These are phyloP conservation scores for Colletotrichum phormii DNA, from an alignment of 2,329 filamentous ascomycete species.

Conservation along the genomic window DNA sequence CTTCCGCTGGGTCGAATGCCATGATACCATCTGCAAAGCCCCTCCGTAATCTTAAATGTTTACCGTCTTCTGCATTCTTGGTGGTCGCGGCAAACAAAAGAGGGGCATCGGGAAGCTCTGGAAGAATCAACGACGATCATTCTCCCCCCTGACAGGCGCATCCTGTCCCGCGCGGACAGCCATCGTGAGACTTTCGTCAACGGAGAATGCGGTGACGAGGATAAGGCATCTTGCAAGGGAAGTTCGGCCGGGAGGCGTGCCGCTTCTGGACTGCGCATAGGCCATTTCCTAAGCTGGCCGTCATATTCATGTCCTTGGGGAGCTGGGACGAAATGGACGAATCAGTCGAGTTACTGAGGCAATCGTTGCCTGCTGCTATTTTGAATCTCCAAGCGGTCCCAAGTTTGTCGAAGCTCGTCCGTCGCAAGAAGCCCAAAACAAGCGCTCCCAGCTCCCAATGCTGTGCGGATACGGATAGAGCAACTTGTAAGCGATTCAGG, in stretches of 20 bases:
- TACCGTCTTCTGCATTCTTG: constrained; percentile 29
- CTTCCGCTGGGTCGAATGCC: constrained; percentile 14
- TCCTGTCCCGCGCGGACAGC: constrained; percentile 19
- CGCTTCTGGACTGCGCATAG: constrained; percentile 18
- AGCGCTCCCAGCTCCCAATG: background rate
- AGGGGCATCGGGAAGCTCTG: constrained; percentile 27
- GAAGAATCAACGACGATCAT: constrained; percentile 31
- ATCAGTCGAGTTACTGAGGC: constrained; percentile 10
- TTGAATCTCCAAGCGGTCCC: constrained; percentile 11
- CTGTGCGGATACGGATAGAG: background rate
- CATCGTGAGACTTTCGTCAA: constrained; percentile 33
- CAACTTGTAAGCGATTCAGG: constrained; percentile 4
- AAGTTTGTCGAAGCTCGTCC: constrained; percentile 7
- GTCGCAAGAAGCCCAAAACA: constrained; percentile 21
- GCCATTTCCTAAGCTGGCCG: constrained; percentile 16
- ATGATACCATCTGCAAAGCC: constrained; percentile 35
- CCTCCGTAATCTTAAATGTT: constrained; percentile 39
- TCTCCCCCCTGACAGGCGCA: constrained; percentile 34
- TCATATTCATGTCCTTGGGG: constrained; percentile 14
- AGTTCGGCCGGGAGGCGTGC: constrained; percentile 21
- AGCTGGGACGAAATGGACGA: constrained; percentile 18
- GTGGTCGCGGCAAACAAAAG: constrained; percentile 33
- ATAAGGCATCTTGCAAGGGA: constrained; percentile 1
- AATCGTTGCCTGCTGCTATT: constrained; percentile 31
- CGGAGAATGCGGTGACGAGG: constrained; percentile 19